Evolutionary conservation across 2,329 filamentous ascomycete species (phyloP).

Genomic region (Pseudogymnoascus sp.): DNA sequence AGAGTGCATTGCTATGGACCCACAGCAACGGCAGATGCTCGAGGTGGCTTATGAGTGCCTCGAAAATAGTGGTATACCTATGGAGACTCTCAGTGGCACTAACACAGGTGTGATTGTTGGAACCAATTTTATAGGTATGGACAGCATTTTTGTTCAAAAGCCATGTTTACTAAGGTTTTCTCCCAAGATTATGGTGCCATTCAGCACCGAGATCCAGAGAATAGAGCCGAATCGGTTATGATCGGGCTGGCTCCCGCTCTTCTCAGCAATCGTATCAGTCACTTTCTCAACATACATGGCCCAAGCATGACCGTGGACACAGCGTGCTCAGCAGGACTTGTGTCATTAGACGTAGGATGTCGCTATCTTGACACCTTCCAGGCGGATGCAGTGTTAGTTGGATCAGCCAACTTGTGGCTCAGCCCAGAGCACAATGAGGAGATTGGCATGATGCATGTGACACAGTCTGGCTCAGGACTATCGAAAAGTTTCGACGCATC

Average conservation of each 20-base stretch:
- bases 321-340: conserved; percentile 30
- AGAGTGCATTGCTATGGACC: conserved; percentile 17
- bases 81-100: conserved; percentile 26
- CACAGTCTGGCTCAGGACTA: conserved; percentile 25
- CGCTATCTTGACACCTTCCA: conserved; percentile 10
- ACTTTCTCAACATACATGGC: conserved; percentile 43
- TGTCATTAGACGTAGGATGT: conserved; percentile 14
- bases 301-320: conserved; percentile 21
- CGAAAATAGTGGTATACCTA: conserved; percentile 30
- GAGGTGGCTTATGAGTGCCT: conserved; percentile 15
- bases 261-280: conserved; percentile 39
- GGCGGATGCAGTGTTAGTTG: background rate
- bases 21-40: conserved; percentile 24
- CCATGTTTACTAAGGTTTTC: background rate
- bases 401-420: conserved; percentile 32
- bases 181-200: conserved; percentile 17
- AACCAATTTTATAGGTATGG: conserved; percentile 22
- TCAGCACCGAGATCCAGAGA: conserved; percentile 22
- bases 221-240: background rate
- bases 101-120: conserved; percentile 30
- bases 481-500: conserved; percentile 42
- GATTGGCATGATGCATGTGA: conserved; percentile 32
- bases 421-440: conserved; percentile 19
- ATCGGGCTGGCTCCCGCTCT: background rate
- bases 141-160: conserved; percentile 20